These are phyloP conservation scores for Nakazawaea anatomiae DNA, from an alignment of 805 yeast species.

Conservation along the genomic window DNA sequence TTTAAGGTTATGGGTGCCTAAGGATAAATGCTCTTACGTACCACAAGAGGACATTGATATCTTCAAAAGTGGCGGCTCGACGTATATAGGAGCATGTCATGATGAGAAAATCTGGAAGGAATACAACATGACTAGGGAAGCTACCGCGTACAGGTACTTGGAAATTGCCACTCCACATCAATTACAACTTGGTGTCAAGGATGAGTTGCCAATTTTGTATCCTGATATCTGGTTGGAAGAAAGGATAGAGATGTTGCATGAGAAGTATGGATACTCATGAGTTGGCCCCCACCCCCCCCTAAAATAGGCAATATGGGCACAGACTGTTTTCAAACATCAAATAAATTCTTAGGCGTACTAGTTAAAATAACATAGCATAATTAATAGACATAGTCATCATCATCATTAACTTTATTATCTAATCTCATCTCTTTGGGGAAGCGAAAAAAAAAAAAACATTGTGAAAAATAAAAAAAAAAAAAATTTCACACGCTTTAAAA, in stretches of 20 bases:
- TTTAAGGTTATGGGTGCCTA: slow-evolving; percentile 31
- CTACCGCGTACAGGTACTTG: slow-evolving; percentile 18
- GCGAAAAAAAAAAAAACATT: no score
- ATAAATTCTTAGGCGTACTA: no score
- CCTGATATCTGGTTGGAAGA: slow-evolving; percentile 20
- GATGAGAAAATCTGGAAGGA: slow-evolving; percentile 32
- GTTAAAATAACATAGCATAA: no score
- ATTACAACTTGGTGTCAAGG: slow-evolving; percentile 14
- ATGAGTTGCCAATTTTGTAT: slow-evolving; percentile 20
- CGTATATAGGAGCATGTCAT: slow-evolving; percentile 37
- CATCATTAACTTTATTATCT: no score
- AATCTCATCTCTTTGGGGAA: no score
- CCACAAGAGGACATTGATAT: slow-evolving; percentile 33
- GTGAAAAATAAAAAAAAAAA: no score
- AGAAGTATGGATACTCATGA: slow-evolving; percentile 15
- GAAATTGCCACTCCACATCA: slow-evolving; percentile 15
- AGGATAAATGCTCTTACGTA: slow-evolving; percentile 30
- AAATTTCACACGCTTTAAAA: no score
- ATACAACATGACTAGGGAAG: slow-evolving; percentile 26
- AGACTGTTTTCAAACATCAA: no score
- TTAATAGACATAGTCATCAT: no score
- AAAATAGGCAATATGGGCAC: no score
- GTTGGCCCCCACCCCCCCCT: neutral
- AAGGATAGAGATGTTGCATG: slow-evolving; percentile 15
- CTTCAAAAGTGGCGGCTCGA: slow-evolving; percentile 26